Evolutionary conservation across 139 green algal genomes (phyloP), one percentile per base, ranked within the genome.

Genomic region (Trebouxia sp.): DNA sequence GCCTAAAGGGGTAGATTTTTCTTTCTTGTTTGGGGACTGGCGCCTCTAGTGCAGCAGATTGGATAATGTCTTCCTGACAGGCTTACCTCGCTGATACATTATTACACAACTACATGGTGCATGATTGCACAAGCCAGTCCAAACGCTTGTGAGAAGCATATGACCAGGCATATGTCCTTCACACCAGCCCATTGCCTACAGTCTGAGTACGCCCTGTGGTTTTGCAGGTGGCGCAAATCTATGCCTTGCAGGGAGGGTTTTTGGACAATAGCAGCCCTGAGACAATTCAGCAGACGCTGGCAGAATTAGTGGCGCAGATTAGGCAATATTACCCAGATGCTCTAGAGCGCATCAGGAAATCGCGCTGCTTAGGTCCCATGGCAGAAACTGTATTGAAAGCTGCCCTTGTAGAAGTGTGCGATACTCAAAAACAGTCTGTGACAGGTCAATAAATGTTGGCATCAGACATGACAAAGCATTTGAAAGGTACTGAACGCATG

Each of bases 151-250:
- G n/a, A n/a, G n/a, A n/a, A n/a, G n/a, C n/a, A n/a, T n/a, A n/a
- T n/a, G n/a, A n/a, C n/a, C n/a, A n/a, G n/a, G n/a, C n/a, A n/a
- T n/a, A n/a, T n/a, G n/a, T n/a, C n/a, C n/a, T n/a, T n/a, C n/a
- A n/a, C 10, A 56, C n/a, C 6, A 5, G 0, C 55, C 8, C 30
- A 56, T 11, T 42, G 70, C 22, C 26, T 11, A 48, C 47, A 45
- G 47, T 69, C 35, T 12, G 6, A 78, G 70, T n/a, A 20, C 35
- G 17, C 1, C 70, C 47, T 58, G 70, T 22, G 14, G 5, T 37
- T 24, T 22, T 69, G 50, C 81, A 89, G 85, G 88, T 91, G 47
- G 84, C 88, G 41, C 78, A 82, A 10, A 66, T 93, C 42, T 81
- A 85, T 26, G 87, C 88, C 2, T 75, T 92, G 41, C 86, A 91